Evolutionary conservation across 2,329 filamentous ascomycete species (phyloP).

Genomic region (Aspergillus sclerotialis): DNA sequence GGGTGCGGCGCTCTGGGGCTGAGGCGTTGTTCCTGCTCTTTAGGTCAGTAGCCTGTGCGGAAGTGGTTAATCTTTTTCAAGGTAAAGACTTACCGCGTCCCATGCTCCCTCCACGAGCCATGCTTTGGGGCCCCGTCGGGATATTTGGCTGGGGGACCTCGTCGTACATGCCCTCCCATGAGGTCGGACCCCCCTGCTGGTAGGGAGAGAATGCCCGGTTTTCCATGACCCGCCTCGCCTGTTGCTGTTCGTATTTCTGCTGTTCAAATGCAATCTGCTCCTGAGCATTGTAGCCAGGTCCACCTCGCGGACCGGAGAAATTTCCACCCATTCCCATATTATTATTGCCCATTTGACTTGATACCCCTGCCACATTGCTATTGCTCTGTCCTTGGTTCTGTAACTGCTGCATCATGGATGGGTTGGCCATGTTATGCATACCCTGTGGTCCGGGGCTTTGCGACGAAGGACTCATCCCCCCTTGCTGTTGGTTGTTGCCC

Average conservation of each 20-base stretch:
- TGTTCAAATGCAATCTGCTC: constrained; percentile 71
- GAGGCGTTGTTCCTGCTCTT: constrained; percentile 29
- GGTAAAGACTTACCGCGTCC: constrained; percentile 33
- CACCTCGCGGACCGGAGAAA: constrained; percentile 38
- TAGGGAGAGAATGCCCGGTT: constrained; percentile 36
- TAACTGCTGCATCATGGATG: constrained; percentile 69
- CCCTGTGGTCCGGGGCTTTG: constrained; percentile 48
- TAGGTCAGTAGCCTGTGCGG: constrained; percentile 17
- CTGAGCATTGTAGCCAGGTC: constrained; percentile 57
- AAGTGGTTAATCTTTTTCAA: constrained; percentile 8
- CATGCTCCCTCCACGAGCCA: constrained; percentile 35
- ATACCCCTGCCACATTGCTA: constrained; percentile 27
- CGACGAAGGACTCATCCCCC: constrained; percentile 28
- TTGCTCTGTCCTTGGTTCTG: constrained; percentile 49
- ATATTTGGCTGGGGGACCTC: constrained; percentile 80
- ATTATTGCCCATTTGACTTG: constrained; percentile 22
- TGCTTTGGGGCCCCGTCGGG: constrained; percentile 45
- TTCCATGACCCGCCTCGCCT: constrained; percentile 48
- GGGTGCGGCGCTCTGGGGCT: constrained; percentile 51
- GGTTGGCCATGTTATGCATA: constrained; percentile 56
- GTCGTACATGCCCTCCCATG: constrained; percentile 98
- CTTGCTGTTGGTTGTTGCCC: constrained; percentile 35
- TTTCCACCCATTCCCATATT: constrained; percentile 28
- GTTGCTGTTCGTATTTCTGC: constrained; percentile 69
- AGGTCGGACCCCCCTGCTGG: constrained; percentile 62